phyloP scores from a whole-genome alignment of 169 alveolate species.

The Plasmodium blacklocki region DNA sequence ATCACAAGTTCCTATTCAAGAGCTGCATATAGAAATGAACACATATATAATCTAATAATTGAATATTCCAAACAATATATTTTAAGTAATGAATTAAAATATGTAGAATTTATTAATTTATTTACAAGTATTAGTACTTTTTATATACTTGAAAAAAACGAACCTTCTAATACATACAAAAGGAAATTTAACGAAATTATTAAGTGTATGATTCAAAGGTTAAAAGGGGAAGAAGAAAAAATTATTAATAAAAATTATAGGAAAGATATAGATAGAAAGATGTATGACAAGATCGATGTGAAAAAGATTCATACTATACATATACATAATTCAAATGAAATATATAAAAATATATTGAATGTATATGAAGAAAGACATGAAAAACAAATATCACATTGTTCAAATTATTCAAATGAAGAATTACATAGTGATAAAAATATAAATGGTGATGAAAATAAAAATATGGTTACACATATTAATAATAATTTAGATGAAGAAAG shows the following conservation, averaged over 20 bases:
- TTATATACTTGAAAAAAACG: constrained; percentile 28
- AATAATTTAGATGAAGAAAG: no score
- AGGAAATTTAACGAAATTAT: background rate
- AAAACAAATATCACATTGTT: no score
- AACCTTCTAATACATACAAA: background rate
- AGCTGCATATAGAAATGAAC: constrained; percentile 12
- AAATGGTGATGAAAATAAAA: background rate
- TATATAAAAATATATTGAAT: no score
- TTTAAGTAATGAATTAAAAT: constrained; percentile 7
- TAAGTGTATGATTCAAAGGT: background rate
- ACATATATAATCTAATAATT: constrained; percentile 22
- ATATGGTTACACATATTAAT: no score
- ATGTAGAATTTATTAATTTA: constrained; percentile 57
- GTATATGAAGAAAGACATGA: no score
- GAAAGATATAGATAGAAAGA: background rate
- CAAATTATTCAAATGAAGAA: background rate
- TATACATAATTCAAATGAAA: no score
- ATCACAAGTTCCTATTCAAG: constrained; percentile 72
- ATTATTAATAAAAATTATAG: background rate
- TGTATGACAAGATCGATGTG: no score
- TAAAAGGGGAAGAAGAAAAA: background rate
- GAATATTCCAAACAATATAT: constrained; percentile 7
- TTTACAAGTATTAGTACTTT: constrained; percentile 50
- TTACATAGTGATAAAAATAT: background rate
- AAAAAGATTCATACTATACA: background rate